phyloP scores from a whole-genome alignment of 306 rosid genomes.

The Vigna radiata region DNA sequence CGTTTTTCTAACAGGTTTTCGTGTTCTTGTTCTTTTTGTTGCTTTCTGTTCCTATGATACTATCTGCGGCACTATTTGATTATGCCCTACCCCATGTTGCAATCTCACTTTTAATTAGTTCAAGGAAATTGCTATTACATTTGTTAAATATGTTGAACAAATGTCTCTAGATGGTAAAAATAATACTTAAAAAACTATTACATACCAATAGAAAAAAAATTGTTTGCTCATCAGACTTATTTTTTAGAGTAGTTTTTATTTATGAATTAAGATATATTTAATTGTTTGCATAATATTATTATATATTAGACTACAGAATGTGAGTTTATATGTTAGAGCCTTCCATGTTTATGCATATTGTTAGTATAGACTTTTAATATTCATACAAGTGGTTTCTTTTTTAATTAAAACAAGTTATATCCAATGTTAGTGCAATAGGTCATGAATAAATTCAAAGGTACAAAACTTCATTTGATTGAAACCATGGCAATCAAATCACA shows the following conservation, averaged over 20 bases:
- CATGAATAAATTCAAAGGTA: too few relatives aligned
- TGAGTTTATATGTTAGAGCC: not conserved
- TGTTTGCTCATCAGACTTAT: not conserved
- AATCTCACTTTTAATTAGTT: not conserved
- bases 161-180: not conserved
- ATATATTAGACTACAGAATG: not conserved
- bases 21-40: not conserved
- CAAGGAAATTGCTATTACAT: not conserved
- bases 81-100: conserved; percentile 5
- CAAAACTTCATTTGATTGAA: too few relatives aligned
- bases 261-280: not conserved
- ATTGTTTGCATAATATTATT: not conserved
- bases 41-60: not conserved
- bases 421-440: too few relatives aligned
- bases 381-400: not conserved
- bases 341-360: not conserved
- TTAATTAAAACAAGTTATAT: too few relatives aligned
- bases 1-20: not conserved
- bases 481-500: too few relatives aligned
- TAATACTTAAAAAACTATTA: too few relatives aligned
- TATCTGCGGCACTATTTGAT: not conserved
- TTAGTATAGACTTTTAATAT: not conserved
- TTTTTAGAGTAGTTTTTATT: not conserved
- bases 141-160: not conserved
- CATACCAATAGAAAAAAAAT: too few relatives aligned